Conservation (phyloP, 257 asterid species). For the Solanum infundibuliforme region DNA sequence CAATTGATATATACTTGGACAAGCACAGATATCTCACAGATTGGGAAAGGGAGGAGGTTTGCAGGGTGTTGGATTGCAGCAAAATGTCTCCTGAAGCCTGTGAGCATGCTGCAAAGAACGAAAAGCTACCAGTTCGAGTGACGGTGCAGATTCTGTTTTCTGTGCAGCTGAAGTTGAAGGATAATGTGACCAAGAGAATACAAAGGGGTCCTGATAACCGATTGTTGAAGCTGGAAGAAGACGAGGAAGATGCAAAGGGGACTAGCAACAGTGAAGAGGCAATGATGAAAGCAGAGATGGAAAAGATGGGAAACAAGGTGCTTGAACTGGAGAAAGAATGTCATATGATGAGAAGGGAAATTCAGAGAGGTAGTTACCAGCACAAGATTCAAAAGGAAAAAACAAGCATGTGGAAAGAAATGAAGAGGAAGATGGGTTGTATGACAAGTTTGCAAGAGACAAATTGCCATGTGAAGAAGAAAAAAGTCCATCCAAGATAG, state of each 20-base stretch:
- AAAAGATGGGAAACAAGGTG: slow-evolving; percentile 56
- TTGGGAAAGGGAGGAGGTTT: slow-evolving; percentile 49
- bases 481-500: slow-evolving; percentile 15
- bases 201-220: background rate
- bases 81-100: slow-evolving; percentile 57
- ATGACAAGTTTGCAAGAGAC: slow-evolving; percentile 26
- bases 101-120: slow-evolving; percentile 56
- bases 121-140: slow-evolving; percentile 48
- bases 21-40: slow-evolving; percentile 56
- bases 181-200: slow-evolving; percentile 27
- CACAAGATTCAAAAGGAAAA: slow-evolving; percentile 12
- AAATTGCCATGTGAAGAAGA: slow-evolving; percentile 60
- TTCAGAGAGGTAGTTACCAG: slow-evolving; percentile 8
- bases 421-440: slow-evolving; percentile 89
- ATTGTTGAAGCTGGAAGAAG: slow-evolving; percentile 11
- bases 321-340: slow-evolving; percentile 38
- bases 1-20: slow-evolving; percentile 52
- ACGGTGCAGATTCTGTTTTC: slow-evolving; percentile 59
- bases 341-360: slow-evolving; percentile 46
- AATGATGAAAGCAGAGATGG: slow-evolving; percentile 41
- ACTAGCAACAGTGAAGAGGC: slow-evolving; percentile 16
- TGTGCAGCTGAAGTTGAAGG: slow-evolving; percentile 50
- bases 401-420: slow-evolving; percentile 56
- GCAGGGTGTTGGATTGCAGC: slow-evolving; percentile 47
- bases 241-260: background rate